These are phyloP conservation scores for Huntiella savannae DNA, from an alignment of 2,329 filamentous ascomycete species.

Conservation along the genomic window DNA sequence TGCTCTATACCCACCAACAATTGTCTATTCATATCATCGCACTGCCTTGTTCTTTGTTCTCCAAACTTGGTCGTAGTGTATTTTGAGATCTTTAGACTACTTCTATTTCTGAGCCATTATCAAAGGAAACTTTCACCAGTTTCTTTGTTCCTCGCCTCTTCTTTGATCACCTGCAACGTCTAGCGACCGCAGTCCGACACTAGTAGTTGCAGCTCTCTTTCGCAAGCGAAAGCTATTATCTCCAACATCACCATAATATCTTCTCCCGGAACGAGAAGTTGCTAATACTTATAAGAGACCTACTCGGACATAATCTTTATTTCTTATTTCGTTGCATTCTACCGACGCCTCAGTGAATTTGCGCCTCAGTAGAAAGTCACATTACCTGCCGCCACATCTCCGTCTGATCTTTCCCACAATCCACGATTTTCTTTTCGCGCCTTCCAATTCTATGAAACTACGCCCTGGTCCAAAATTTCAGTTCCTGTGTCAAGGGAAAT, in stretches of 20 bases:
- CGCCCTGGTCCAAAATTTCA: no score
- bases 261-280: conserved; percentile 2
- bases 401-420: conserved; percentile 1
- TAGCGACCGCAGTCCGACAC: neutral
- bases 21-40: neutral
- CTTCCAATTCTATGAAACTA: conserved; percentile 1
- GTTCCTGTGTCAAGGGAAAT: neutral
- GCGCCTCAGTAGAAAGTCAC: conserved; percentile 1
- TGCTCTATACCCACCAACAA: neutral
- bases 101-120: no score
- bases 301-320: conserved; percentile 2
- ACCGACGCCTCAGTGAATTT: neutral
- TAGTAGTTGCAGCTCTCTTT: neutral
- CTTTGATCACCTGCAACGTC: conserved; percentile 1
- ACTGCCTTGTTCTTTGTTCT: conserved; percentile 6
- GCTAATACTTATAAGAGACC: neutral
- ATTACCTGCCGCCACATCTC: neutral
- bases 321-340: neutral
- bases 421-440: neutral
- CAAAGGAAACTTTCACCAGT: neutral
- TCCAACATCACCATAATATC: conserved; percentile 1
- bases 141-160: conserved; percentile 7
- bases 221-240: neutral
- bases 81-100: no score
- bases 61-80: no score